A percentile compares a stretch with the other conserved stretches of the same genome.
These are phyloP conservation scores for Maudiozyma serrabonitensis DNA, from an alignment of 805 yeast genomes.

Conservation along the genomic window DNA sequence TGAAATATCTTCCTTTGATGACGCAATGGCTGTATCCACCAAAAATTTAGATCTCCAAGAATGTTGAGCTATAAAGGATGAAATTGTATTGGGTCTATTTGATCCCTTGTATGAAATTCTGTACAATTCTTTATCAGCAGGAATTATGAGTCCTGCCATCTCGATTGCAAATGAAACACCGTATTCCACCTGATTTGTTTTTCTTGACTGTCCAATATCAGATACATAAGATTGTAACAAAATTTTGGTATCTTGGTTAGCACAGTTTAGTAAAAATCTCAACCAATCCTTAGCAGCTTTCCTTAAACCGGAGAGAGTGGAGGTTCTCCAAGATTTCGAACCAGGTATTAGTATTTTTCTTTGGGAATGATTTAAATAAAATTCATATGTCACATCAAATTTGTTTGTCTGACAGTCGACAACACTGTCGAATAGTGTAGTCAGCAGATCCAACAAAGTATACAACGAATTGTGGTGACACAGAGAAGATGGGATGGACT, in stretches of 20 bases:
- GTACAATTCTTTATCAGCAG: conserved; percentile 56
- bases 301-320: conserved; percentile 52
- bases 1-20: conserved; percentile 23
- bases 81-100: conserved; percentile 45
- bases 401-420: conserved; percentile 75
- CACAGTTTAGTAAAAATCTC: conserved; percentile 41
- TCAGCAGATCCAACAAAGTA: conserved; percentile 71
- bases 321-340: conserved; percentile 74
- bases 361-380: conserved; percentile 34
- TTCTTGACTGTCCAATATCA: conserved; percentile 30
- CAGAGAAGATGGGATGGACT: conserved; percentile 62
- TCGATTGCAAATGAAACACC: conserved; percentile 90
- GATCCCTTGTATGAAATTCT: conserved; percentile 33
- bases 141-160: conserved; percentile 67
- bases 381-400: conserved; percentile 75
- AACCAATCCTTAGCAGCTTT: conserved; percentile 62
- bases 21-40: conserved; percentile 25
- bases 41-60: conserved; percentile 51
- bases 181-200: conserved; percentile 43
- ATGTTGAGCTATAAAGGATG: conserved; percentile 68
- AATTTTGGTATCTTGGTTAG: conserved; percentile 68
- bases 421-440: conserved; percentile 67
- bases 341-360: conserved; percentile 35
- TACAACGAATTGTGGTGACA: conserved; percentile 67
- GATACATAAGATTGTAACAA: conserved; percentile 71